Percentiles rank a stretch among this genome's conserved stretches.
phyloP scores from a whole-genome alignment of 2,329 filamentous ascomycete genomes.

The Penicillium glabrum region DNA sequence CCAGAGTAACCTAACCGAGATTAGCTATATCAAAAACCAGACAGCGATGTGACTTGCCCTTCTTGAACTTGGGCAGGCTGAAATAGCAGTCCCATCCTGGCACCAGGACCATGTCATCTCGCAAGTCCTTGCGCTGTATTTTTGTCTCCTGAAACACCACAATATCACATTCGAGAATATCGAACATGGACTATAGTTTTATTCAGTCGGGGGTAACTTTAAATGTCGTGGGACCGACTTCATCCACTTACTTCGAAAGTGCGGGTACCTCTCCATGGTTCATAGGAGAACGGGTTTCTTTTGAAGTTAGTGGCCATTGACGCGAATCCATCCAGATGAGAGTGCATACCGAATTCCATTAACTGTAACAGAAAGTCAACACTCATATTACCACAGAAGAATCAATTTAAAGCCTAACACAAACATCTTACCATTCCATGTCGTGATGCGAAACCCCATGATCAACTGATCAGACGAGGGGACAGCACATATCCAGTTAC shows the following conservation, averaged over 20 bases:
- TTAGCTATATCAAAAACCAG: constrained; percentile 4
- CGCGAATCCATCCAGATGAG: neutral
- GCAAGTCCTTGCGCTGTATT: constrained; percentile 88
- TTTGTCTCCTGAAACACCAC: constrained; percentile 95
- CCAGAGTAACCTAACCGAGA: constrained; percentile 76
- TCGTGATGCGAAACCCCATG: constrained; percentile 79
- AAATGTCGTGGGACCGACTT: neutral
- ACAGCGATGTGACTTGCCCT: constrained; percentile 59
- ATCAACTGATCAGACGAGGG: constrained; percentile 22
- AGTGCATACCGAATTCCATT: constrained; percentile 70
- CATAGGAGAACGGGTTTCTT: constrained; percentile 80
- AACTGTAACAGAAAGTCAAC: constrained; percentile 51
- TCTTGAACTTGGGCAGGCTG: constrained; percentile 89
- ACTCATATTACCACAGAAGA: neutral
- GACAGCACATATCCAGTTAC: neutral
- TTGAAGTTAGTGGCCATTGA: neutral
- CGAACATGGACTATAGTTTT: constrained; percentile 75
- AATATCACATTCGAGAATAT: constrained; percentile 87
- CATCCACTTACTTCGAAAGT: constrained; percentile 61
- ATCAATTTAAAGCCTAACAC: neutral
- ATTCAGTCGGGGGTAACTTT: neutral
- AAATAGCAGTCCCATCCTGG: constrained; percentile 97
- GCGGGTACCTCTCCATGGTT: constrained; percentile 73
- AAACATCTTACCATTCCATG: constrained; percentile 72
- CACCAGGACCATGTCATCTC: constrained; percentile 93